Evolutionary conservation across 441 rosid genomes (phyloP).

Genomic region (Croton laevigatus): DNA sequence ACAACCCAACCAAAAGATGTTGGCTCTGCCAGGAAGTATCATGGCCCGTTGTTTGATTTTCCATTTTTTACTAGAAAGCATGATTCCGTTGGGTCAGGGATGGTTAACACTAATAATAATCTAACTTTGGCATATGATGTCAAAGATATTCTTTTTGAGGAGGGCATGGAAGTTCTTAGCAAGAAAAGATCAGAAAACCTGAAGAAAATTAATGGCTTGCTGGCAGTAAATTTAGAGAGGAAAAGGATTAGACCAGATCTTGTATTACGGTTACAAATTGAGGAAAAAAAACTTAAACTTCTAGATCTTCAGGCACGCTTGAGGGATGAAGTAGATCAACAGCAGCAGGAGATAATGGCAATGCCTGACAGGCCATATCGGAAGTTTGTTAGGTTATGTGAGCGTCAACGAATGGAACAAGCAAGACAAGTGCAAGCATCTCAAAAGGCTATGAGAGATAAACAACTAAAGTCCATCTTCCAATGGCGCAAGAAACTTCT

Average conservation of each 20-base stretch:
- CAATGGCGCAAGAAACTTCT: slow-evolving; percentile 99
- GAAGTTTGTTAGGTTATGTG: slow-evolving; percentile 96
- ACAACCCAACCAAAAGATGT: slow-evolving; percentile 63
- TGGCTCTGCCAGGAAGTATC: slow-evolving; percentile 88
- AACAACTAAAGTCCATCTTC: slow-evolving; percentile 92
- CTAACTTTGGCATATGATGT: slow-evolving; percentile 86
- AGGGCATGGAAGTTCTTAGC: slow-evolving; percentile 76
- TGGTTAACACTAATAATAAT: slow-evolving; percentile 74
- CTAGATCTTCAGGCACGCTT: slow-evolving; percentile 79
- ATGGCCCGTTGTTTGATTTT: slow-evolving; percentile 98
- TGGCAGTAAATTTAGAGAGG: slow-evolving; percentile 92
- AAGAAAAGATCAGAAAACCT: slow-evolving; percentile 80
- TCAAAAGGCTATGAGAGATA: slow-evolving; percentile 87
- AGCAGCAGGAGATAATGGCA: slow-evolving; percentile 98
- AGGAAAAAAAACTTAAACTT: slow-evolving; percentile 91
- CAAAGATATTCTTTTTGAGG: slow-evolving; percentile 91
- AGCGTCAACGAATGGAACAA: slow-evolving; percentile 94
- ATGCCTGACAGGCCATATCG: slow-evolving; percentile 99
- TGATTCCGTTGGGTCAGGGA: slow-evolving; percentile 75
- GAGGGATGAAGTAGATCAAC: slow-evolving; percentile 94
- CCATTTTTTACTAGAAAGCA: slow-evolving; percentile 97
- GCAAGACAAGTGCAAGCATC: slow-evolving; percentile 86
- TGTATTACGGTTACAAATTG: slow-evolving; percentile 95
- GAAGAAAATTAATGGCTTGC: slow-evolving; percentile 78
- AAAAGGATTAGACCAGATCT: slow-evolving; percentile 99